Base-by-base conservation (phyloP, 805 yeast genomes). In the Clavispora santaluciae region DNA sequence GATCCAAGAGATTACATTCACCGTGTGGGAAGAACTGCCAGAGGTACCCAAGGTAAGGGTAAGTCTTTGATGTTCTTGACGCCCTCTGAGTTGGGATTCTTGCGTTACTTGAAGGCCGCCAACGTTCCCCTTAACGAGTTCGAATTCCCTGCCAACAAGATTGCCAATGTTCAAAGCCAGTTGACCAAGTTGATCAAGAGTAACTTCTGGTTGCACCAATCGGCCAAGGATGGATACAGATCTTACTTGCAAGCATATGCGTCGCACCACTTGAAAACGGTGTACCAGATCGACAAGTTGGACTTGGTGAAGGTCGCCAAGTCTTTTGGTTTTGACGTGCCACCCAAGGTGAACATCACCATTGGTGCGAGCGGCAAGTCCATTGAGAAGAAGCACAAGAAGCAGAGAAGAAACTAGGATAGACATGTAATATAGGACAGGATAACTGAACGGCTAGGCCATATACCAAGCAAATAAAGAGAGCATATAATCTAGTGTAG, bases 1-100 rank as follows among this genome's bases (percentile, higher is more conserved):
- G 99, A 93, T 69, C 99, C 99, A 66, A 82, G 98, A 70, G 98
- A 93, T 68, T 93, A 93, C 64, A 93, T 93, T 53, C 99, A 93
- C 70, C 81, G 99, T 66, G 99, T 93, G 26, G 99, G 99, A 51
- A 83, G 99, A 74, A 93, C 99, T 21, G 99, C 99, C 26, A 83
- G 99, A 73, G 95, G 95, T 50, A 68, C 83, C 17, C 60, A 77
- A 36, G 98, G 96, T 42, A 83, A 82, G 60, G 99, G 99, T 56
- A 86, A 83, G 66, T 87, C 96, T 8, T 72, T 93, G 47, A 90
- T 93, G 98, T 93, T 93, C 64, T 74, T 93, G 61, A 83, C 91
- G 7, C 99, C 99, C 33, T 80, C 79, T 33, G 99, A 93, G 66
- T 75, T 93, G 38, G 99, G 99, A 2, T 93, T 93, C 70, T 68